Conservation (phyloP, 1,139 yeast genomes). For the Arxiozyma slooffiae region DNA sequence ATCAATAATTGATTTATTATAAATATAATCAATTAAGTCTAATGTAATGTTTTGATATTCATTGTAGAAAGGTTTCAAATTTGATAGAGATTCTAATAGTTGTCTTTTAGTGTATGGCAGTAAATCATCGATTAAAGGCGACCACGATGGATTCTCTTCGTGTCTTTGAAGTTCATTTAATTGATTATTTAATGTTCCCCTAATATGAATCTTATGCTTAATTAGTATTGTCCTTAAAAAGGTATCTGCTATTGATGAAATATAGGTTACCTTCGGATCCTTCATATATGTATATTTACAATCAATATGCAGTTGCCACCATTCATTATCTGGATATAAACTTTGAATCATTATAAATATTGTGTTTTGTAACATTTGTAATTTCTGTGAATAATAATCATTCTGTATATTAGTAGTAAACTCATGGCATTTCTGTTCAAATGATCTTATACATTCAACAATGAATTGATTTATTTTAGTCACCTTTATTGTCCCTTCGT, state of each 20-base stretch:
- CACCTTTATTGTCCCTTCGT: neutral
- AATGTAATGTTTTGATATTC: constrained; percentile 9
- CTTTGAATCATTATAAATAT: constrained; percentile 21
- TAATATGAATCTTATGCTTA: constrained; percentile 14
- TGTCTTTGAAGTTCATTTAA: constrained; percentile 15
- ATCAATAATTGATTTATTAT: constrained; percentile 17
- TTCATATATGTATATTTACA: constrained; percentile 12
- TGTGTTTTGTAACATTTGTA: constrained; percentile 25
- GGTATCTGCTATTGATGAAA: constrained; percentile 18
- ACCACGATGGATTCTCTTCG: constrained; percentile 24
- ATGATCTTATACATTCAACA: constrained; percentile 9
- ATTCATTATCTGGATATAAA: constrained; percentile 15
- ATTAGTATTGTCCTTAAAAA: constrained; percentile 16
- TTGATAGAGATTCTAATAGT: constrained; percentile 14
- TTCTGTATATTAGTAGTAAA: constrained; percentile 7
- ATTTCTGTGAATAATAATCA: constrained; percentile 19
- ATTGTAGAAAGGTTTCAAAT: neutral
- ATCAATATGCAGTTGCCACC: constrained; percentile 27
- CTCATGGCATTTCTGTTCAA: constrained; percentile 11
- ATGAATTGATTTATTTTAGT: constrained; percentile 14
- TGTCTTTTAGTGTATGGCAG: constrained; percentile 18
- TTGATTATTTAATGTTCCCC: constrained; percentile 13
- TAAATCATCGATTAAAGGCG: constrained; percentile 13
- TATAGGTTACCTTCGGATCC: constrained; percentile 10
- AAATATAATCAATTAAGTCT: constrained; percentile 18